Base-by-base conservation (phyloP, 2,329 filamentous ascomycete species). In the Trichoderma hamatum region DNA sequence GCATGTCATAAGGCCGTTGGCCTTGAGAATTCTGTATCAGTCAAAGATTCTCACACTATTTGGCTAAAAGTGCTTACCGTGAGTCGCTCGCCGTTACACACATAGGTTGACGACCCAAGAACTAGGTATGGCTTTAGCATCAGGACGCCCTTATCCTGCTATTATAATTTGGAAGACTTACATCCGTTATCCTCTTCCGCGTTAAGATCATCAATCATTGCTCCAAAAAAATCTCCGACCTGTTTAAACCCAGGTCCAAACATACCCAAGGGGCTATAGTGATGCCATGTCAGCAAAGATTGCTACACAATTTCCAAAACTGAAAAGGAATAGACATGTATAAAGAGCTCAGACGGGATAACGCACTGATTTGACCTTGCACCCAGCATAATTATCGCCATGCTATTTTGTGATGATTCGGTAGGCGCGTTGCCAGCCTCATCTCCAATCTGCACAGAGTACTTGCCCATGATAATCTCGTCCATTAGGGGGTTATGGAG, bases 1-100 rank as follows among this genome's bases (percentile, higher is more conserved):
- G 52, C 85, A 75, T 3, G 72, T 72, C 72, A 85, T 71, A 24
- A 76, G 19, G 21, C 80, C 79, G 70, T 80, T 80, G 61, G 78
- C 76, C 63, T 67, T n/a, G 16, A 21, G 14, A 10, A 6, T 16
- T 10, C n/a, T 5, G 34, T n/a, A n/a, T 66, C 16, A 59, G 54
- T 24, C n/a, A 30, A 28, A 11, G 10, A 7, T 9, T 36, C 3
- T 11, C n/a, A 1, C 16, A n/a, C 7, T 0, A 4, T 11, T 26
- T 13, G 14, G 6, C n/a, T 24, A n/a, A 13, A 16, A 10, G 7
- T 1, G n/a, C 54, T 49, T 51, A 67, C 64, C 21, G 63, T 71
- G 11, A 19, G 24, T 2, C 69, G 46, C 10, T 69, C 70, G 52
- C 43, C 56, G 19, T 55, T 36, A 39, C 36, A 30, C 9, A 13